These are phyloP conservation scores for Fusarium lateritium DNA, from an alignment of 2,329 filamentous ascomycete genomes.

Conservation along the genomic window DNA sequence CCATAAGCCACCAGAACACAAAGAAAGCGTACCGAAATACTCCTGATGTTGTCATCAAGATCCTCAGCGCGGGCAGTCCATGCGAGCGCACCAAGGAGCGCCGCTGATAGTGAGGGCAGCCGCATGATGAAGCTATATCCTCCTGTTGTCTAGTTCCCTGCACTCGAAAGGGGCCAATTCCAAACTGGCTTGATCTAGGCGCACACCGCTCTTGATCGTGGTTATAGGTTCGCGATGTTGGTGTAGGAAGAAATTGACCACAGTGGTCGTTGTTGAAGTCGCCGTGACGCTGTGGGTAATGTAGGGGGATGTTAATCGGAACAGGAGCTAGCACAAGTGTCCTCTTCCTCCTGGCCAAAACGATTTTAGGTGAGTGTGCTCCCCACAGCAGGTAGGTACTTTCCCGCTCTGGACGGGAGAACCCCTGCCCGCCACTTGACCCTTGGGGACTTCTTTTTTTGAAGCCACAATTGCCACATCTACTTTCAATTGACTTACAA, in stretches of 20 bases:
- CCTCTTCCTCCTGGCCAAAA: slow-evolving; percentile 45
- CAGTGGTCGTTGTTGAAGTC: slow-evolving; percentile 41
- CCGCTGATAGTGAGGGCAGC: slow-evolving; percentile 63
- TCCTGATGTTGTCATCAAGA: slow-evolving; percentile 65
- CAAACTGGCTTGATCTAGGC: slow-evolving; percentile 37
- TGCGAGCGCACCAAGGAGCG: slow-evolving; percentile 65
- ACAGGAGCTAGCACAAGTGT: slow-evolving; percentile 51
- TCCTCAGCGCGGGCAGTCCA: slow-evolving; percentile 65
- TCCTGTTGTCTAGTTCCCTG: slow-evolving; percentile 20
- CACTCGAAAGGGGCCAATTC: slow-evolving; percentile 38
- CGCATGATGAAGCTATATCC: slow-evolving; percentile 58
- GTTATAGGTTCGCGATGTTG: slow-evolving; percentile 24
- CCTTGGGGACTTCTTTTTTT: slow-evolving; percentile 12
- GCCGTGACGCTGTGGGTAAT: slow-evolving; percentile 47
- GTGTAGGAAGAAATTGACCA: slow-evolving; percentile 34
- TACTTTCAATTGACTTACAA: neutral
- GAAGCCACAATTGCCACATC: slow-evolving; percentile 31
- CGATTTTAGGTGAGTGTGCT: slow-evolving; percentile 47
- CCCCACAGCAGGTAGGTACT: slow-evolving; percentile 46
- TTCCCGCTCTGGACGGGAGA: slow-evolving; percentile 11
- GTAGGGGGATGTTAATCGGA: slow-evolving; percentile 42
- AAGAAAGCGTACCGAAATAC: slow-evolving; percentile 62
- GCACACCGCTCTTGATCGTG: slow-evolving; percentile 43
- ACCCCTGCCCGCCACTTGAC: slow-evolving; percentile 26
- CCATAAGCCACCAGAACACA: neutral